phyloP scores from a whole-genome alignment of 1,284 basidiomycete species.

The Inonotus hispidus region DNA sequence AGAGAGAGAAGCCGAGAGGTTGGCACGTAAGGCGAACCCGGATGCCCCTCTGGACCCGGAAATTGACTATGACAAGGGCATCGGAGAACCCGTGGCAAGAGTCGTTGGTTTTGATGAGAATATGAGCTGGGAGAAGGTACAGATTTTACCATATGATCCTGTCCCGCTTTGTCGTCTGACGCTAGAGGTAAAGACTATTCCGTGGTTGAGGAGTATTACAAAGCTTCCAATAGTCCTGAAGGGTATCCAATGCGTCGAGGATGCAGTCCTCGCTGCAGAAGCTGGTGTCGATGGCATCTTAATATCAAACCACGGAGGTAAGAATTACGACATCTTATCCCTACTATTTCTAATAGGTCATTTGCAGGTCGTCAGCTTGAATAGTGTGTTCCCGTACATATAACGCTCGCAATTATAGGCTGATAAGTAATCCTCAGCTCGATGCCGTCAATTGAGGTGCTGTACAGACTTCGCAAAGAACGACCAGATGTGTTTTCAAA shows the following conservation, averaged over 20 bases:
- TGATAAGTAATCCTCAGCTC: constrained; percentile 35
- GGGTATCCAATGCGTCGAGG: constrained; percentile 77
- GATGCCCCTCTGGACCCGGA: constrained; percentile 32
- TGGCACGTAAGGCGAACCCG: constrained; percentile 20
- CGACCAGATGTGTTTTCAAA: constrained; percentile 73
- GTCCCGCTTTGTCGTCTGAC: not conserved
- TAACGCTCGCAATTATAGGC: constrained; percentile 15
- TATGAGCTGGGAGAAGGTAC: constrained; percentile 68
- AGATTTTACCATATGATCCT: not conserved
- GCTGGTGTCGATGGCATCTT: constrained; percentile 84
- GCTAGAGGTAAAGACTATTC: constrained; percentile 48
- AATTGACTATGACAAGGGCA: constrained; percentile 30
- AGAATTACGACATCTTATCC: constrained; percentile 26
- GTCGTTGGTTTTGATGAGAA: constrained; percentile 57
- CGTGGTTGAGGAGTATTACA: constrained; percentile 73
- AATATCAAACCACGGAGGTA: constrained; percentile 89
- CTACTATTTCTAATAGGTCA: constrained; percentile 19
- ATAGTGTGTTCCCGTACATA: constrained; percentile 42
- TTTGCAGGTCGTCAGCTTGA: constrained; percentile 72
- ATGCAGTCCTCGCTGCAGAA: constrained; percentile 86
- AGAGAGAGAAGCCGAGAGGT: constrained; percentile 35
- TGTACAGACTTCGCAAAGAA: constrained; percentile 66
- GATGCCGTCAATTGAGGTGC: constrained; percentile 68
- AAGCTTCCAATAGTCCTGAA: constrained; percentile 82
- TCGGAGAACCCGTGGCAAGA: constrained; percentile 51